A percentile compares a stretch with the other conserved stretches of the same genome.
These are phyloP conservation scores for Mortierella sp. DNA, from an alignment of 371 early-diverging fungal species.

Conservation along the genomic window DNA sequence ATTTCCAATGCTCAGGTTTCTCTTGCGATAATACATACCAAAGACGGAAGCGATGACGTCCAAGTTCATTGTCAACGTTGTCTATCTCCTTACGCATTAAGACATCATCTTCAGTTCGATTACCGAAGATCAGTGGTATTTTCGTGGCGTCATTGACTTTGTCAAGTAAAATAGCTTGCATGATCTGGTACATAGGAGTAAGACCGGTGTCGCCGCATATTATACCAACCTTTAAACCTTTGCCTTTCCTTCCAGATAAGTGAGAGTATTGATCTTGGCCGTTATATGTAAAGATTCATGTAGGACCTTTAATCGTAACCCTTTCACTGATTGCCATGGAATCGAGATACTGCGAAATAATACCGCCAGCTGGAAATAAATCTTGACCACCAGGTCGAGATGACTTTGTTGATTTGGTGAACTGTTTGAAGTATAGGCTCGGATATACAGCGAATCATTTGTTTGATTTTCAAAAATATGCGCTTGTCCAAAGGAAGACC, in stretches of 20 bases:
- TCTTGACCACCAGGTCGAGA: conserved; percentile 75
- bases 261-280: conserved; percentile 57
- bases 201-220: conserved; percentile 78
- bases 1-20: conserved; percentile 50
- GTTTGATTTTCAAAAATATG: conserved; percentile 58
- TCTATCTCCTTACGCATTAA: conserved; percentile 56
- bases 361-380: conserved; percentile 70
- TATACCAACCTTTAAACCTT: conserved; percentile 56
- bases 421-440: conserved; percentile 73
- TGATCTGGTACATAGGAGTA: conserved; percentile 70
- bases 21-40: conserved; percentile 56
- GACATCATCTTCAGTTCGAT: conserved; percentile 61
- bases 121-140: conserved; percentile 63
- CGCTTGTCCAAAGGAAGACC: conserved; percentile 67
- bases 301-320: conserved; percentile 73
- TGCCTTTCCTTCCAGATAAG: conserved; percentile 14
- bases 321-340: conserved; percentile 64
- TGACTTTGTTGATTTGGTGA: conserved; percentile 49
- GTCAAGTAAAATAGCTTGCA: conserved; percentile 57
- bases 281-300: conserved; percentile 64
- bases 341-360: conserved; percentile 66
- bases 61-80: conserved; percentile 9
- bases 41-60: conserved; percentile 56
- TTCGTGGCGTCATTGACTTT: conserved; percentile 44
- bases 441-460: conserved; percentile 59